Evolutionary conservation across 768 basidiomycete species (phyloP), one percentile per base, ranked within the genome.

Genomic region (Mycena crocata): DNA sequence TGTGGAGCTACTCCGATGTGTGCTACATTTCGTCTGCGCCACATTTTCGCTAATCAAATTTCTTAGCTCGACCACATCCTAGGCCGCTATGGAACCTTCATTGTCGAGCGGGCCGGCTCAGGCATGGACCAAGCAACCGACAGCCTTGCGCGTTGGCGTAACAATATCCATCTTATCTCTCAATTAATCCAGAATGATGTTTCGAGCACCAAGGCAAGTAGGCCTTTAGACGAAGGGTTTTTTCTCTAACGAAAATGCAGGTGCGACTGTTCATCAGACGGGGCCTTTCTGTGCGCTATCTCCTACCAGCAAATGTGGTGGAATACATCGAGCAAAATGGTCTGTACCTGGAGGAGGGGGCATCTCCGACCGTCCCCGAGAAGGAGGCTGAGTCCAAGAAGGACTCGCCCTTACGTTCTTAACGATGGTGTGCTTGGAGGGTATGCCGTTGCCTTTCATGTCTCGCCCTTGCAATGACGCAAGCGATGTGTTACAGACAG

Each of bases 151-250:
- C 87, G 85, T 67, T 92, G 88, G 91, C 89, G 90, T 67, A 84
- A 87, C 76, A 96, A 95, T 75, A 95, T 97, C 66, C 90, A 95
- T 74, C 88, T 99, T 66, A 92, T 98, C 72, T 91, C 93, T 59
- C 96, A 98, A 78, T 86, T 97, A 59, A 97, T 98, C 70, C 95
- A 97, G 81, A 98, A 98, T 75, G 96, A 98, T 75, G 96, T 98
- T 48, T 96, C 95, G 9, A 95, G 93, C 70, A 98, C 96, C 24
- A 98, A 98, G 84, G 95, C 89, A 72, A 35, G 14, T 35, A 26
- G 19, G 46, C 26, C 46, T 42, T 58, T 54, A 24, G 32, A 42
- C 28, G 39, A 7, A 5, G n/a, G 40, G 14, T 32, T 8, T 13
- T 62, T 21, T 30, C 55, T 52, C 37, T 24, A 23, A 48, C 34